Conservation (phyloP, 192 early-diverging fungal species). For the Phycomyces nitens region DNA sequence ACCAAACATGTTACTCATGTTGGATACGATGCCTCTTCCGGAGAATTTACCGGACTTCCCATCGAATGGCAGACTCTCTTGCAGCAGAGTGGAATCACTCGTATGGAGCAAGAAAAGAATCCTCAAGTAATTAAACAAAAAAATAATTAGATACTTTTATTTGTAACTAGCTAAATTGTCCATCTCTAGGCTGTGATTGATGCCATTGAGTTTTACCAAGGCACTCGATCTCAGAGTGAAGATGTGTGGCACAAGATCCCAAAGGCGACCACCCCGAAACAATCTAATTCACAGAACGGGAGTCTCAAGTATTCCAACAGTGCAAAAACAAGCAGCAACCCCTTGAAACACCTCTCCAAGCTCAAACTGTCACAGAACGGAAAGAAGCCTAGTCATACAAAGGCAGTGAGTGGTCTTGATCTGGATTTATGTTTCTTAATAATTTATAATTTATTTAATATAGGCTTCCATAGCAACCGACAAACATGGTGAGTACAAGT, state of each 20-base stretch:
- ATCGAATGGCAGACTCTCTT: slow-evolving; percentile 89
- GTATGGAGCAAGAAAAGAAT: slow-evolving; percentile 85
- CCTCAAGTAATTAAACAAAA: slow-evolving; percentile 80
- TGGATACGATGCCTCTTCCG: slow-evolving; percentile 91
- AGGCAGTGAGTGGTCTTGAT: too few relatives aligned
- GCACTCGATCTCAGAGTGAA: slow-evolving; percentile 29
- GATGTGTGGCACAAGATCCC: slow-evolving; percentile 33
- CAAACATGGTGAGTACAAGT: too few relatives aligned
- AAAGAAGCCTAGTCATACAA: background rate
- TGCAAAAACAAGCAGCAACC: slow-evolving; percentile 4
- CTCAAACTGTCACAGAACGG: slow-evolving; percentile 10
- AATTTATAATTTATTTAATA: too few relatives aligned
- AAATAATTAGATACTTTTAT: slow-evolving; percentile 2
- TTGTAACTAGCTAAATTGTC: background rate
- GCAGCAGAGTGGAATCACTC: slow-evolving; percentile 86
- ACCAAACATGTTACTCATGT: slow-evolving; percentile 95
- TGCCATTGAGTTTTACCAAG: slow-evolving; percentile 80
- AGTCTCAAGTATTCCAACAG: slow-evolving; percentile 2
- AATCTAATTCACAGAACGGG: background rate
- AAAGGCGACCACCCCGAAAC: background rate
- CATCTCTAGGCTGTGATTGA: slow-evolving; percentile 65
- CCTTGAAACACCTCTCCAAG: slow-evolving; percentile 7
- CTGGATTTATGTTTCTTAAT: too few relatives aligned
- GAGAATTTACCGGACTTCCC: slow-evolving; percentile 90
- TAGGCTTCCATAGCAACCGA: too few relatives aligned